Conservation (phyloP, 1,139 yeast species). For the Taphrina confusa region DNA sequence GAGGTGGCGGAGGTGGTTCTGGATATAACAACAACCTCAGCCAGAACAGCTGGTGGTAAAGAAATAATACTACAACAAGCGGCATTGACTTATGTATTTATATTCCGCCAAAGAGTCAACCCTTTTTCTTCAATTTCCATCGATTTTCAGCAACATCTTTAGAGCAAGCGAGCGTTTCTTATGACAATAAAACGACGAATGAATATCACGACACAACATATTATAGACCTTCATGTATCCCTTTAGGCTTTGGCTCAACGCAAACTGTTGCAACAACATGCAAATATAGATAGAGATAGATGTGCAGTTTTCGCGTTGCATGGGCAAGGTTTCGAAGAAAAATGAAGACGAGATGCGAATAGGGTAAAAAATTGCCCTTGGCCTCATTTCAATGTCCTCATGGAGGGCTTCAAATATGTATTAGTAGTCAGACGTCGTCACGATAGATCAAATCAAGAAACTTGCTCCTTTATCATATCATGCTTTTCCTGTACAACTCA, state of each 20-base stretch:
- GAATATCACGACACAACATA: slow-evolving; percentile 5
- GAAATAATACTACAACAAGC: not conserved
- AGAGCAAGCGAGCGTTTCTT: slow-evolving; percentile 21
- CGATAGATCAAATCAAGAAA: slow-evolving; percentile 7
- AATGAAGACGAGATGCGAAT: slow-evolving; percentile 7
- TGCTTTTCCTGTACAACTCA: too few relatives aligned
- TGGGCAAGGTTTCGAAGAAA: not conserved
- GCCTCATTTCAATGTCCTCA: slow-evolving; percentile 6
- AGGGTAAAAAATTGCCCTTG: not conserved
- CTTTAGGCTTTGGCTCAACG: slow-evolving; percentile 14
- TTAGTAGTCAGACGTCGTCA: slow-evolving; percentile 12
- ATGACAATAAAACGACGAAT: slow-evolving; percentile 20
- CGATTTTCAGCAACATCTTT: not conserved
- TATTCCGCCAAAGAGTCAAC: not conserved
- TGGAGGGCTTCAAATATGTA: slow-evolving; percentile 11
- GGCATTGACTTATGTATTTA: slow-evolving; percentile 3
- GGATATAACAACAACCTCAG: slow-evolving; percentile 40
- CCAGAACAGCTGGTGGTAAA: slow-evolving; percentile 47
- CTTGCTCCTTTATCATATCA: too few relatives aligned
- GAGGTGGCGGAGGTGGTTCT: slow-evolving; percentile 45
- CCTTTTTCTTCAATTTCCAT: not conserved
- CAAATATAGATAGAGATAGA: slow-evolving; percentile 1
- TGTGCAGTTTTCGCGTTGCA: slow-evolving; percentile 3
- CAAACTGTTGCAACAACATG: slow-evolving; percentile 8
- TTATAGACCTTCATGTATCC: slow-evolving; percentile 12